Evolutionary conservation across 1,284 basidiomycete genomes (phyloP).

Genomic region (Trichosporon sp.): DNA sequence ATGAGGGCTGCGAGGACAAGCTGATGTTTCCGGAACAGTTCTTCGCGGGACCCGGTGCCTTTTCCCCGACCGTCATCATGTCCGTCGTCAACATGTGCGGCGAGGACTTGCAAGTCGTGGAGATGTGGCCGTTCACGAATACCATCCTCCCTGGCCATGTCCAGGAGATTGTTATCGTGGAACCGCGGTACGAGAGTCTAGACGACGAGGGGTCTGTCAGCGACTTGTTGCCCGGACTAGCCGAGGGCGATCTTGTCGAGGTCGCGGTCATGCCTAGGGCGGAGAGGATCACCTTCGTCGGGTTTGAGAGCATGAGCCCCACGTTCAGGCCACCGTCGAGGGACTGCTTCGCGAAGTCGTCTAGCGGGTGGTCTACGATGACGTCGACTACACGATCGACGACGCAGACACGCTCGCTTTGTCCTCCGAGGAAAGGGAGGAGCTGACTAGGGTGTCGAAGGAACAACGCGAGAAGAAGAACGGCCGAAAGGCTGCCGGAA

Average conservation of each 20-base stretch:
- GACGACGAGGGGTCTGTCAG: neutral
- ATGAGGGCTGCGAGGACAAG: too few species aligned
- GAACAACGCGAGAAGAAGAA: neutral
- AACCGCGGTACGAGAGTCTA: neutral
- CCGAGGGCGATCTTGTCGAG: neutral
- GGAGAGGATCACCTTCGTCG: neutral
- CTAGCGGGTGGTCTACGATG: neutral
- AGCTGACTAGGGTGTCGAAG: neutral
- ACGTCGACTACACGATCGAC: neutral
- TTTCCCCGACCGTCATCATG: neutral
- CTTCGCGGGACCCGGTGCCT: neutral
- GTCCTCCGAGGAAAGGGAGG: neutral
- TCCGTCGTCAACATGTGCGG: neutral
- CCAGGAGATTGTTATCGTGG: neutral
- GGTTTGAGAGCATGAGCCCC: neutral
- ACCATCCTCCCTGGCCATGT: neutral
- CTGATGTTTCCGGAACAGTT: neutral
- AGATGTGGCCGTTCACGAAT: neutral
- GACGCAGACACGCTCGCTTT: neutral
- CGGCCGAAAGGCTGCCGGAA: too few species aligned
- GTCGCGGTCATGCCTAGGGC: neutral
- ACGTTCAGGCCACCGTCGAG: neutral
- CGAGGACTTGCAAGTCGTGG: neutral
- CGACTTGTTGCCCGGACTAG: neutral
- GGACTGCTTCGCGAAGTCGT: neutral